Conservation (phyloP, 306 rosid genomes). For the Citrullus mucosospermus region DNA sequence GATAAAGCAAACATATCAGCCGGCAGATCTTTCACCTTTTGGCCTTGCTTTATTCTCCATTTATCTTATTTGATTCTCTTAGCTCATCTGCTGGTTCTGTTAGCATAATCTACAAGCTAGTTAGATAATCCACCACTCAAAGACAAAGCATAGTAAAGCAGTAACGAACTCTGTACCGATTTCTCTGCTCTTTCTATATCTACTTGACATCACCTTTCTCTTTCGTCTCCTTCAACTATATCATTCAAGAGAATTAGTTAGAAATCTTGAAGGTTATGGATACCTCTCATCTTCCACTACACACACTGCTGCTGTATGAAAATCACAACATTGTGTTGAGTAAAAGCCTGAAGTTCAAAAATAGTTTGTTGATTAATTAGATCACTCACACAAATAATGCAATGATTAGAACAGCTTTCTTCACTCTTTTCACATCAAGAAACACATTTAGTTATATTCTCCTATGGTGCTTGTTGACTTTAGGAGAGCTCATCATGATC, state of each 20-base stretch:
- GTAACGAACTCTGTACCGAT: not conserved
- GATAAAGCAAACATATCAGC: slow-evolving; percentile 4
- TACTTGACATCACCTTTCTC: not conserved
- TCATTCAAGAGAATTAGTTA: not conserved
- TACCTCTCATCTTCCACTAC: not conserved
- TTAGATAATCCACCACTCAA: not conserved
- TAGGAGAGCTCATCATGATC: not conserved
- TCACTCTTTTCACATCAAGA: slow-evolving; percentile 1
- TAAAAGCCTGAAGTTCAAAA: not conserved
- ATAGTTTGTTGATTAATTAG: not conserved
- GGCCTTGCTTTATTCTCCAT: slow-evolving; percentile 1
- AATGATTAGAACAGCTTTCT: not conserved
- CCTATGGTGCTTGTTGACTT: not conserved
- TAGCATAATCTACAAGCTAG: not conserved
- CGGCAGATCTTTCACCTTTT: slow-evolving; percentile 3
- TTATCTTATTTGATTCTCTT: not conserved
- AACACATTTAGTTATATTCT: not conserved
- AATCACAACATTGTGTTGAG: not conserved
- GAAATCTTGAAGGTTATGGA: not conserved
- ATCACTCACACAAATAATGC: not conserved
- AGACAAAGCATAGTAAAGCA: not conserved
- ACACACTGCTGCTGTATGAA: not conserved
- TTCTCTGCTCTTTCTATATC: not conserved
- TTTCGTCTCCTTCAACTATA: not conserved
- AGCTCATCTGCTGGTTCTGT: not conserved